A percentile compares a stretch with the other conserved stretches of the same genome.
phyloP scores from a whole-genome alignment of 1,284 basidiomycete species.

The Salmacisia buchloeana region DNA sequence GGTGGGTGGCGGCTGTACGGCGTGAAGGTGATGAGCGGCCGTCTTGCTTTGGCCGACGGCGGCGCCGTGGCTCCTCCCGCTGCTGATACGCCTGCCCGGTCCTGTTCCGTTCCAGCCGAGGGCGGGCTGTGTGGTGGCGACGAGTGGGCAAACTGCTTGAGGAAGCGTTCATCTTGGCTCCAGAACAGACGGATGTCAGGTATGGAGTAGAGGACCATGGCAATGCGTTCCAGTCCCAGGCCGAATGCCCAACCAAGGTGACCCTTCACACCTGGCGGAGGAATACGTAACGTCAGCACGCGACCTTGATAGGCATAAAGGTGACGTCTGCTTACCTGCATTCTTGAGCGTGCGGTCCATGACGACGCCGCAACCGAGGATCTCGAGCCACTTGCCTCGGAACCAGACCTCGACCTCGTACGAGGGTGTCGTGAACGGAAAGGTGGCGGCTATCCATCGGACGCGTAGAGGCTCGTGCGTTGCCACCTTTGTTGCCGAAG shows the following conservation, averaged over 20 bases:
- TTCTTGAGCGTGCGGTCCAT: constrained; percentile 79
- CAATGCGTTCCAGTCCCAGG: constrained; percentile 91
- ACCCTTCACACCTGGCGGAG: constrained; percentile 59
- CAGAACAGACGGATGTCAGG: constrained; percentile 99
- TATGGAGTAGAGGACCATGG: constrained; percentile 95
- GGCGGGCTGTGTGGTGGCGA: constrained; percentile 60
- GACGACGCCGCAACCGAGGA: constrained; percentile 89
- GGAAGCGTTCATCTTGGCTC: constrained; percentile 82
- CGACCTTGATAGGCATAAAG: too few relatives aligned
- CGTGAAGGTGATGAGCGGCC: constrained; percentile 42
- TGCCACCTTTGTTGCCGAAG: not conserved
- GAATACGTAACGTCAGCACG: not conserved
- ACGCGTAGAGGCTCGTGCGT: constrained; percentile 65
- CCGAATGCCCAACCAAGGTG: constrained; percentile 98
- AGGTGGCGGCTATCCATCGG: constrained; percentile 95
- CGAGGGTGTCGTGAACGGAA: constrained; percentile 95
- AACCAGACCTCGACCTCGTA: constrained; percentile 98
- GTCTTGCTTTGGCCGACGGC: constrained; percentile 16
- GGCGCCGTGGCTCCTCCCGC: constrained; percentile 21
- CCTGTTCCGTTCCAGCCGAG: constrained; percentile 56
- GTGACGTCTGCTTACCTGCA: constrained; percentile 59
- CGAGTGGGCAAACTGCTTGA: constrained; percentile 67
- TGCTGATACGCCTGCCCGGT: constrained; percentile 5
- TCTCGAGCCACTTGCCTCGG: constrained; percentile 93
- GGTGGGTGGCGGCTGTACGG: constrained; percentile 47